Evolutionary conservation across 1,284 basidiomycete species (phyloP).

Genomic region (Cutaneotrichosporon sp.): DNA sequence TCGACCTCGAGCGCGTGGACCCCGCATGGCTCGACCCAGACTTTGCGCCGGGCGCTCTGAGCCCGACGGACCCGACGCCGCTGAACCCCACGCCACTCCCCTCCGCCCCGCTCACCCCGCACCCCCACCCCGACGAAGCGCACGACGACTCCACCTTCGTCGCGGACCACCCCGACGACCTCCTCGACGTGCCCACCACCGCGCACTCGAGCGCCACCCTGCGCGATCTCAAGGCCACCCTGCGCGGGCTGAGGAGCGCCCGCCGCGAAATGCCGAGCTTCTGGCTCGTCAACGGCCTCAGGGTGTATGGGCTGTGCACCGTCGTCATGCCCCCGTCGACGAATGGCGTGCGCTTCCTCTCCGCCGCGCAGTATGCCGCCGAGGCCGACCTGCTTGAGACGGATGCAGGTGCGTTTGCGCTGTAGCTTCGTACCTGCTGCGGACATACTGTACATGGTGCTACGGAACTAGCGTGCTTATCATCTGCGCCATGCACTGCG

Average conservation of each 20-base stretch:
- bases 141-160: not conserved
- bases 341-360: not conserved
- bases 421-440: not conserved
- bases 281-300: slow-evolving; percentile 1
- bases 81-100: too few relatives aligned
- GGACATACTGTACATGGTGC: too few relatives aligned
- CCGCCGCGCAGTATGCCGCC: not conserved
- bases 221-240: slow-evolving; percentile 2
- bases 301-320: not conserved
- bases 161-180: not conserved
- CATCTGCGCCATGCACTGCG: too few relatives aligned
- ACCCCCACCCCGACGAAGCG: not conserved
- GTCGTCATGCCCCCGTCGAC: not conserved
- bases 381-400: not conserved
- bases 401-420: not conserved
- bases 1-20: not conserved
- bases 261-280: not conserved
- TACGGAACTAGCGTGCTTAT: too few relatives aligned
- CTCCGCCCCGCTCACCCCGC: too few relatives aligned
- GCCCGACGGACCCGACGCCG: not conserved
- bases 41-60: not conserved
- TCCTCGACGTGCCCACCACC: not conserved
- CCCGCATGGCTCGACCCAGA: not conserved
- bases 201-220: not conserved
- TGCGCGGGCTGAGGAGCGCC: not conserved